Evolutionary conservation across 2,329 filamentous ascomycete genomes (phyloP), one percentile per base, ranked within the genome.

Genomic region (Sporothrix pallida): DNA sequence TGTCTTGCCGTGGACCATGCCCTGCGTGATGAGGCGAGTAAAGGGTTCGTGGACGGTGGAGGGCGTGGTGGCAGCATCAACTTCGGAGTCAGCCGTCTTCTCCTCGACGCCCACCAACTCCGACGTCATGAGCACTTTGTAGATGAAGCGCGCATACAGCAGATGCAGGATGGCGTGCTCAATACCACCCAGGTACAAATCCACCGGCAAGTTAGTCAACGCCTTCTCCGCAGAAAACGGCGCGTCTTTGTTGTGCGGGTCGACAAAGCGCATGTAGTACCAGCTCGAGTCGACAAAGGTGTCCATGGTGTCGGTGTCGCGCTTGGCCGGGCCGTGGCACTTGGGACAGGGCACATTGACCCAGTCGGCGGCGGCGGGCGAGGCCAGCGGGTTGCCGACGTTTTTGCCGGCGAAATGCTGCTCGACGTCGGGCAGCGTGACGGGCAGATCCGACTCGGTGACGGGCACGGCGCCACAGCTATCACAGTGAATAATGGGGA

Each of bases 221-320:
- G 88, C 88, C 12, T 86, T 86, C 20, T 85, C 82, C n/a, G 89
- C 82, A 0, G 89, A 89, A 76, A 97, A 90, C 0, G 89, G 90
- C 15, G 84, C 80, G 1, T 86, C 79, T 15, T 84, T 77, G 77
- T 96, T 95, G 20, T 89, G 84, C 0, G 92, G 85, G 78, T 97
- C 93, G 42, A 91, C 82, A 78, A 94, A 97, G 13, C 93, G 89
- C 83, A 95, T 89, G 79, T 91, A 97, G 81, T 97, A 97, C 94
- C 94, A 97, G 72, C 94, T 97, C 1, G 94, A 97, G 82, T 97
- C 94, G 75, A 97, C 94, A 82, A 97, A 97, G 0, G 94, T 97
- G 81, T 97, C 94, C 94, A 97, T 97, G 2, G 94, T 97, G 80
- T 97, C 94, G 0, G 94, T 97, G 76, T 97, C 94, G 76, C 94